Percentiles rank a stretch among this genome's conserved stretches.
Conservation (phyloP, 2,329 filamentous ascomycete genomes). For the Colletotrichum viniferum region DNA sequence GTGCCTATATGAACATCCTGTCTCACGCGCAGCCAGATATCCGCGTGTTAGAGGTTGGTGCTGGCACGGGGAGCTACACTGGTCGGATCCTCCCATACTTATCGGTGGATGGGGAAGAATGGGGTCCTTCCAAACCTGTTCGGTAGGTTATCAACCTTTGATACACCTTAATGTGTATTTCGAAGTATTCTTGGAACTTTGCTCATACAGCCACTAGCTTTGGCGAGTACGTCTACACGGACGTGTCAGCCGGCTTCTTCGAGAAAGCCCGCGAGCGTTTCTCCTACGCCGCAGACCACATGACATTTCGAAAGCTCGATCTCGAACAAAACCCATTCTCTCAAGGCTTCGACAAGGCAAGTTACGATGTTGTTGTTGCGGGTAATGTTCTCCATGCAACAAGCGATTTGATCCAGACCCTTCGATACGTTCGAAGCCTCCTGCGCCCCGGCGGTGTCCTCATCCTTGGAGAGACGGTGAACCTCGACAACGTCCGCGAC, state of each 20-base stretch:
- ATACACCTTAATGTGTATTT: background rate
- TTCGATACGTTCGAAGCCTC: slow-evolving; percentile 20
- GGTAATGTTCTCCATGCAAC: slow-evolving; percentile 34
- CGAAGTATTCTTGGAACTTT: background rate
- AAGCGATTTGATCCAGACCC: slow-evolving; percentile 24
- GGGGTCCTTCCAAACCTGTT: background rate
- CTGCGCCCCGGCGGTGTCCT: slow-evolving; percentile 33
- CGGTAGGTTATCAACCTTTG: background rate
- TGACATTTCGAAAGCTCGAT: slow-evolving; percentile 30
- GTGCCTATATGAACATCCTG: slow-evolving; percentile 3
- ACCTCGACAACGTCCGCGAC: slow-evolving; percentile 14
- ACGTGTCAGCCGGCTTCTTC: slow-evolving; percentile 48
- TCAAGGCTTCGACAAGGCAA: slow-evolving; percentile 36
- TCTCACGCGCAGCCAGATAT: slow-evolving; percentile 32
- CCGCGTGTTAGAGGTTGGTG: slow-evolving; percentile 38
- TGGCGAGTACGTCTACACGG: slow-evolving; percentile 46
- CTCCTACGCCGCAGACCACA: slow-evolving; percentile 16
- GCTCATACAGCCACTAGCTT: background rate
- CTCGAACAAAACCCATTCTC: slow-evolving; percentile 30
- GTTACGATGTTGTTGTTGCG: slow-evolving; percentile 40
- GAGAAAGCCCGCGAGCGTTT: slow-evolving; percentile 35
- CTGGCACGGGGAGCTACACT: slow-evolving; percentile 45
- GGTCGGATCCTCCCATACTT: slow-evolving; percentile 36
- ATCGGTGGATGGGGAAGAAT: background rate
- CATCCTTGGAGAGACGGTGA: slow-evolving; percentile 24